Base-by-base conservation (phyloP, 352 stramenopile species). In the Phytophthora foliorum region DNA sequence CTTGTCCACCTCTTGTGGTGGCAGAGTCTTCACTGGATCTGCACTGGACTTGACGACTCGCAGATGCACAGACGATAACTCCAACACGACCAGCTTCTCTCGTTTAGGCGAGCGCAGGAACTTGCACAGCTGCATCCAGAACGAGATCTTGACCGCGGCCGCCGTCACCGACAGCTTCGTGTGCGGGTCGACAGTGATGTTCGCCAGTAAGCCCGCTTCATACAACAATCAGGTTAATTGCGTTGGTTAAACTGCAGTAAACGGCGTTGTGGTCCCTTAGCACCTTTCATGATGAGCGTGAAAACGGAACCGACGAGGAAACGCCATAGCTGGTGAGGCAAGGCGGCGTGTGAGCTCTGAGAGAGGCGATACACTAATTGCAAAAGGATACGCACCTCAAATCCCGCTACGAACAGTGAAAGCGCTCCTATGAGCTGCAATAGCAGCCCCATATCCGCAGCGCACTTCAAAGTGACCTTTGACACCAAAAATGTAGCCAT, bases 71-170 rank as follows among this genome's bases (percentile, higher is more conserved):
- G 32, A 53, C n/a, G 67, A 44, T 2, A 91, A 44, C 13, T 81
- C 71, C 31, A 94, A 38, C 13, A 58, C 65, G 8, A 90, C 16
- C 4, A 94, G 63, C 9, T 77, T 77, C 19, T 73, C 60, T 67
- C 74, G 72, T 6, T 72, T 77, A 6, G 81, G 82, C 10, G 82
- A 59, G 10, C 63, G 71, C 10, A 91, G n/a, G 42, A 92, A 92
- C 21, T 48, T 57, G 77, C 75, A 82, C 24, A 91, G 39, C 9
- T 82, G 68, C 10, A 65, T 55, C 85, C 86, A 93, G 45, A 93
- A 63, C 19, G 69, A 77, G 29, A 95, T 64, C n/a, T 75, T 70
- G 6, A 93, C 52, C 0, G 57, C 50, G 1, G 53, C 50, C 10
- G 84, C 46, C 2, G 36, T 63, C n/a, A 95, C 60, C 10, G 72